Conservation (phyloP, 2,329 filamentous ascomycete species). For the Fusarium pininemorale region DNA sequence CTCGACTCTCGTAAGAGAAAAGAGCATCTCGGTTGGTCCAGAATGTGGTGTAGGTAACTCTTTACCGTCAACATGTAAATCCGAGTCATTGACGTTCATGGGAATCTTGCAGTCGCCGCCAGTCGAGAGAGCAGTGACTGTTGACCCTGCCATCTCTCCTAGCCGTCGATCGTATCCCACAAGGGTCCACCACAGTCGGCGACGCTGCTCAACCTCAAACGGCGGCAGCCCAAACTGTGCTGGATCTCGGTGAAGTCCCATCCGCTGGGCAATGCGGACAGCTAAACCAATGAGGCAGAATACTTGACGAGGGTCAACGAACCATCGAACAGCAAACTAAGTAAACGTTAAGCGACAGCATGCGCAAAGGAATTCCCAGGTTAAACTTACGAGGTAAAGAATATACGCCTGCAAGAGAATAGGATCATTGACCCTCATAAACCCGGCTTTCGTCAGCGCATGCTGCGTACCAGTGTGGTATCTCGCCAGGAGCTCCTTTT, state of each 20-base stretch:
- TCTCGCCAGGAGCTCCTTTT: constrained; percentile 58
- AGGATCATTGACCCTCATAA: constrained; percentile 72
- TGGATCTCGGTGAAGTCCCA: constrained; percentile 74
- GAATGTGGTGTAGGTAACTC: constrained; percentile 59
- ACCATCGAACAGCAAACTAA: constrained; percentile 60
- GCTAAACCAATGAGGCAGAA: constrained; percentile 68
- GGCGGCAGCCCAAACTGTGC: constrained; percentile 59
- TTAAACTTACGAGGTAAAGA: constrained; percentile 68
- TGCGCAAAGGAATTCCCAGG: neutral
- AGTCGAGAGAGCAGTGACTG: constrained; percentile 64
- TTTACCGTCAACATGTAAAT: constrained; percentile 66
- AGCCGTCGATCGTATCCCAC: constrained; percentile 74
- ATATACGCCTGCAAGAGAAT: constrained; percentile 73
- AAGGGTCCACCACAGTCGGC: constrained; percentile 78
- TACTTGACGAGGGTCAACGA: constrained; percentile 64
- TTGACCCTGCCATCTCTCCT: constrained; percentile 70
- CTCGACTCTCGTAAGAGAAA: constrained; percentile 65
- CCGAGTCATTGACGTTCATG: constrained; percentile 69
- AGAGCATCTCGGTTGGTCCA: constrained; percentile 69
- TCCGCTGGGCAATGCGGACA: constrained; percentile 72
- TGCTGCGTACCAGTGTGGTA: constrained; percentile 70
- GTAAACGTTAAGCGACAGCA: neutral
- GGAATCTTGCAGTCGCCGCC: constrained; percentile 65
- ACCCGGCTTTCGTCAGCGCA: constrained; percentile 71
- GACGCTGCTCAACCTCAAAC: constrained; percentile 75